phyloP scores from a whole-genome alignment of 2,329 filamentous ascomycete species.

The Aspergillus sergii region DNA sequence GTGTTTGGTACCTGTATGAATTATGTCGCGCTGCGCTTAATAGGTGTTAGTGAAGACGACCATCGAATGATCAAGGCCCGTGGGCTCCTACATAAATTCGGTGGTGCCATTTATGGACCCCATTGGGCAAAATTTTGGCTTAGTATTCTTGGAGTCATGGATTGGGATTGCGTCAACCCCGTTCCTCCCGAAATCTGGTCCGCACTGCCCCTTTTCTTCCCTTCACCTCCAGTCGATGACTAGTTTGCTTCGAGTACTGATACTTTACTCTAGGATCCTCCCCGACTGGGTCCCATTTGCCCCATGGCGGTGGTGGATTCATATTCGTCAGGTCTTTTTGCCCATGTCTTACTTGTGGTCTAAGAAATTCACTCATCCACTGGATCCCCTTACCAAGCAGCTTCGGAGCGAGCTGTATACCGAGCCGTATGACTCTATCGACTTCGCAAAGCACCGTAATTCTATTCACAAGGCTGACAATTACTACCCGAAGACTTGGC shows the following conservation, averaged over 20 bases:
- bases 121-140: conserved; percentile 99
- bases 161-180: conserved; percentile 94
- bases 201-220: conserved; percentile 16
- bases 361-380: conserved; percentile 74
- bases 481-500: conserved; percentile 87
- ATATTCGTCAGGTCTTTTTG: conserved; percentile 94
- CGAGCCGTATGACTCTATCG: conserved; percentile 74
- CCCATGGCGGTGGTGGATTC: conserved; percentile 97
- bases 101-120: conserved; percentile 79
- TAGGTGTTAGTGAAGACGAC: conserved; percentile 83
- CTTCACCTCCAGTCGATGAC: background rate
- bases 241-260: conserved; percentile 9
- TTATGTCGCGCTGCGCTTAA: conserved; percentile 76
- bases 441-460: conserved; percentile 79
- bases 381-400: conserved; percentile 71
- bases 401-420: conserved; percentile 82
- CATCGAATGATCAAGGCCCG: conserved; percentile 84
- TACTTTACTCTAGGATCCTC: conserved; percentile 57
- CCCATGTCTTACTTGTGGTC: conserved; percentile 92
- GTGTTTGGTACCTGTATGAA: conserved; percentile 91
- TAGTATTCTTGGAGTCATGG: conserved; percentile 75
- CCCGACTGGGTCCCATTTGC: conserved; percentile 89
- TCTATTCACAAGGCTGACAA: conserved; percentile 79
- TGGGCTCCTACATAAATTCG: conserved; percentile 77
- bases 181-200: conserved; percentile 90